Conservation (phyloP, 305 asterid genomes). For the Solanum chacoense region DNA sequence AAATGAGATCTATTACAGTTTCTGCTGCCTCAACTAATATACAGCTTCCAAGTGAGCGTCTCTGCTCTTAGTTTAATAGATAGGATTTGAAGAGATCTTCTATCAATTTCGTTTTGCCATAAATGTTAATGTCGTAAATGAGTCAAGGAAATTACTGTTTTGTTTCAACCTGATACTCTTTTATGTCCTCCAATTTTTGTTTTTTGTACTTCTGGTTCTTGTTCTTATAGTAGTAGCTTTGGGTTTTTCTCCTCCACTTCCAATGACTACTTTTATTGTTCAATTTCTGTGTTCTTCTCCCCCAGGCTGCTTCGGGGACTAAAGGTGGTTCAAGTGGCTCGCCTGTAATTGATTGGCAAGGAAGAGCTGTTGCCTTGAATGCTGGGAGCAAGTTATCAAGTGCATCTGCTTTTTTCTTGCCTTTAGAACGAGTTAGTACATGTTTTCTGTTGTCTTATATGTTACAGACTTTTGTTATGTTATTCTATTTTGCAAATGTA, state of each 20-base stretch:
- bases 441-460: neutral
- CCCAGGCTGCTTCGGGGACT: conserved; percentile 98
- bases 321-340: conserved; percentile 99
- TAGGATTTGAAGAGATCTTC: neutral
- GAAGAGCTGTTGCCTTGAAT: conserved; percentile 98
- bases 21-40: neutral
- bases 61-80: neutral
- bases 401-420: conserved; percentile 97
- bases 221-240: neutral
- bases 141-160: neutral
- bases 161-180: neutral
- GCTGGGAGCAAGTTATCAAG: conserved; percentile 99
- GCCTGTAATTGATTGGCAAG: conserved; percentile 99
- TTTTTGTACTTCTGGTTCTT: neutral
- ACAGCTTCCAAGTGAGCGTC: neutral
- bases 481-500: neutral
- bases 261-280: neutral
- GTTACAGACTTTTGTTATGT: neutral
- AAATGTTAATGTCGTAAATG: neutral
- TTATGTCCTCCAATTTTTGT: neutral
- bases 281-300: conserved; percentile 1
- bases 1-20: neutral
- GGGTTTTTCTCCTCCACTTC: conserved; percentile 1
- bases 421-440: conserved; percentile 83
- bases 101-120: neutral